These are phyloP conservation scores for Claviceps pusilla DNA, from an alignment of 2,329 filamentous ascomycete genomes.

Conservation along the genomic window DNA sequence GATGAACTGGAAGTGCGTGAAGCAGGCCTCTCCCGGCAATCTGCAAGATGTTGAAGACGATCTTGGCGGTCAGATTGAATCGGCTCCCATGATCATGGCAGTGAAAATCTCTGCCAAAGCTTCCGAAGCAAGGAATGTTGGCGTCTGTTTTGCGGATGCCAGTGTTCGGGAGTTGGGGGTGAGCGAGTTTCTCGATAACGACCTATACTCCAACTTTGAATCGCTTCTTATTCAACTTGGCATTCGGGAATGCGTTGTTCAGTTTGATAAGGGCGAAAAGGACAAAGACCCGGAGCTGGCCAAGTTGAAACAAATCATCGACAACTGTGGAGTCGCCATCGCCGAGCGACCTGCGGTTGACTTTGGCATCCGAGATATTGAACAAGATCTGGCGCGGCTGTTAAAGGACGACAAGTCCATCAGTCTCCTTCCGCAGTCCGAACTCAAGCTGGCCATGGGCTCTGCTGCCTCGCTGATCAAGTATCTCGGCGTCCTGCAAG, in stretches of 20 bases:
- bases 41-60: conserved; percentile 95
- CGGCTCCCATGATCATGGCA: conserved; percentile 84
- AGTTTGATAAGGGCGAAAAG: conserved; percentile 62
- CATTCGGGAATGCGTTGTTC: conserved; percentile 84
- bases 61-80: conserved; percentile 69
- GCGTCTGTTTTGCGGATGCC: conserved; percentile 94
- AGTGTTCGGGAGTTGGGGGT: conserved; percentile 91
- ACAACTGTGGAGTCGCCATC: conserved; percentile 81
- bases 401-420: conserved; percentile 74
- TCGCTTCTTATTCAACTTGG: conserved; percentile 90
- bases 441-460: conserved; percentile 91
- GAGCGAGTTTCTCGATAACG: conserved; percentile 97
- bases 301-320: conserved; percentile 78
- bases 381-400: conserved; percentile 79
- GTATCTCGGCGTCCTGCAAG: conserved; percentile 80
- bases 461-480: conserved; percentile 87
- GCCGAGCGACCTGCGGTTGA: conserved; percentile 64
- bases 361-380: conserved; percentile 82
- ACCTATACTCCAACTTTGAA: conserved; percentile 95
- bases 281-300: conserved; percentile 76
- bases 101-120: conserved; percentile 88
- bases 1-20: conserved; percentile 82
- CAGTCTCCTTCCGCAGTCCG: conserved; percentile 69
- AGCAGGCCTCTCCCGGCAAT: conserved; percentile 90
- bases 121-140: conserved; percentile 68